These are phyloP conservation scores for Prunus armeniaca DNA, from an alignment of 306 rosid species.

Conservation along the genomic window DNA sequence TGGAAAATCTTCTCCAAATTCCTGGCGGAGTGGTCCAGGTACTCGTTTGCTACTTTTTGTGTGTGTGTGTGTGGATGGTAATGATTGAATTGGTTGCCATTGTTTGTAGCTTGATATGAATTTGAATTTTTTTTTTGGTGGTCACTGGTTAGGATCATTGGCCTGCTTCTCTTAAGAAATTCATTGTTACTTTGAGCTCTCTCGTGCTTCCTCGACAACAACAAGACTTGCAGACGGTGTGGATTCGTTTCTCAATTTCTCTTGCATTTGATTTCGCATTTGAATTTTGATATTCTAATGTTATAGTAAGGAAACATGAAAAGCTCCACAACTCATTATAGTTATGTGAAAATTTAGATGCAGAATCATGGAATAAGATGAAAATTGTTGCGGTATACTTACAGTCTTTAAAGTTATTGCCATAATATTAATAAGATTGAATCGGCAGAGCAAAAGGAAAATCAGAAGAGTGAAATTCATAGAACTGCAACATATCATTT, in stretches of 20 bases:
- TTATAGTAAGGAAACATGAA: not conserved
- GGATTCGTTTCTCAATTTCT: conserved; percentile 3
- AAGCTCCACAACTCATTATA: too few relatives aligned
- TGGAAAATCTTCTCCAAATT: conserved; percentile 63
- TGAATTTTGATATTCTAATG: not conserved
- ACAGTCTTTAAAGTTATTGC: too few relatives aligned
- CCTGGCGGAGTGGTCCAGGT: conserved; percentile 81
- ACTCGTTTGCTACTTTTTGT: not conserved
- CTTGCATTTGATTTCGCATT: not conserved
- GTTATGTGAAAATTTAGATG: not conserved
- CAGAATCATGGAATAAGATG: not conserved
- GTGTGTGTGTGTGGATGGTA: not conserved
- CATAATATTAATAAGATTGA: not conserved
- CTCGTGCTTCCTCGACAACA: conserved; percentile 62
- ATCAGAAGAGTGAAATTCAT: not conserved
- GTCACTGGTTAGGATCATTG: conserved; percentile 53
- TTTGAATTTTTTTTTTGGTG: not conserved
- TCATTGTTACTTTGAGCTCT: conserved; percentile 51
- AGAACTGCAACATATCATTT: not conserved
- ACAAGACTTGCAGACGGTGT: conserved; percentile 55
- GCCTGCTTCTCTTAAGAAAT: conserved; percentile 70
- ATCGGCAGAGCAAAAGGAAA: not conserved
- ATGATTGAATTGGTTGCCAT: not conserved
- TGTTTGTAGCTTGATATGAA: not conserved
- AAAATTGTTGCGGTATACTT: not conserved